A percentile compares a stretch with the other conserved stretches of the same genome.
Evolutionary conservation across 1,139 yeast genomes (phyloP).

Genomic region (Zygosaccharomyces pseudobailii): DNA sequence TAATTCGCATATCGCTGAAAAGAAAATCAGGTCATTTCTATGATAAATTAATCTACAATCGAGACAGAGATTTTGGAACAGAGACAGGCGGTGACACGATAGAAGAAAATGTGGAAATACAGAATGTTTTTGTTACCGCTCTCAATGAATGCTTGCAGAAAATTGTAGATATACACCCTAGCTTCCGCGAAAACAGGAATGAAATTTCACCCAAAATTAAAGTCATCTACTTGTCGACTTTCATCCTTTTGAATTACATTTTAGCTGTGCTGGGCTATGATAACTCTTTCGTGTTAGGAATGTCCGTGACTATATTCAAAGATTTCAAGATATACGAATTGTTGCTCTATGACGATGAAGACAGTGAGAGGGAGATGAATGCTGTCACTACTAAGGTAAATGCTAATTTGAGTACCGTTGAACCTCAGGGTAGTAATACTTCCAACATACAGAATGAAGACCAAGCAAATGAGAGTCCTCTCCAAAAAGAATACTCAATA

Average conservation of each 20-base stretch:
- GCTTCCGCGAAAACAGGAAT: constrained; percentile 34
- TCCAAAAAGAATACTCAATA: constrained; percentile 38
- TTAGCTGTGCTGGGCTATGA: constrained; percentile 54
- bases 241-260: constrained; percentile 52
- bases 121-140: constrained; percentile 28
- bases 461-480: constrained; percentile 18
- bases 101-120: constrained; percentile 19
- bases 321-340: constrained; percentile 50
- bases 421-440: background rate
- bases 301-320: constrained; percentile 52
- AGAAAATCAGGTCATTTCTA: constrained; percentile 16
- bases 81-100: constrained; percentile 2
- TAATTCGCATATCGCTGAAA: constrained; percentile 40
- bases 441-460: constrained; percentile 5
- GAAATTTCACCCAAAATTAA: constrained; percentile 35
- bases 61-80: constrained; percentile 4
- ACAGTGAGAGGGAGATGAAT: constrained; percentile 13
- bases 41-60: constrained; percentile 7
- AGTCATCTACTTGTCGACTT: constrained; percentile 43
- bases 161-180: constrained; percentile 44
- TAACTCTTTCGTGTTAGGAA: constrained; percentile 51
- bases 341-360: constrained; percentile 33
- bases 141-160: constrained; percentile 39
- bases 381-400: constrained; percentile 4
- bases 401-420: constrained; percentile 1